Evolutionary conservation across 2,329 filamentous ascomycete species (phyloP).

Genomic region (Aureobasidium sp.): DNA sequence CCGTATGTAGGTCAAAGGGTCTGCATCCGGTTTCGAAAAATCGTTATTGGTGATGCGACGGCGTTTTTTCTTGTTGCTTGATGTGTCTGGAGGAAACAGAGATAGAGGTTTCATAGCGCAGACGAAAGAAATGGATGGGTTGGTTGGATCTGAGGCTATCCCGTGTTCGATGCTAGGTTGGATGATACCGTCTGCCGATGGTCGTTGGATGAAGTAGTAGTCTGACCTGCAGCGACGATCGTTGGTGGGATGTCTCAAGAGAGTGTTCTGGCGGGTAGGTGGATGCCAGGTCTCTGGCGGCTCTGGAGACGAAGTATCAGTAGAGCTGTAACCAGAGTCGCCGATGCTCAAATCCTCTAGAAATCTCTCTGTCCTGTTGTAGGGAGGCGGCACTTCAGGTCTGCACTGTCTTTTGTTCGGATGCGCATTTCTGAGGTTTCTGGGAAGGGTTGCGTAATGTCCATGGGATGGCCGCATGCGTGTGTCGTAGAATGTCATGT

Average conservation of each 20-base stretch:
- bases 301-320: background rate
- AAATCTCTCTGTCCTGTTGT: background rate
- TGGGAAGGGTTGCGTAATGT: constrained; percentile 4
- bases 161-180: constrained; percentile 5
- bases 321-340: constrained; percentile 7
- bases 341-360: background rate
- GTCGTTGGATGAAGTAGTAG: background rate
- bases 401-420: background rate
- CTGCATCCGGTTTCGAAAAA: background rate
- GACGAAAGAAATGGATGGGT: background rate
- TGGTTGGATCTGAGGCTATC: background rate
- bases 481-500: constrained; percentile 4
- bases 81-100: background rate
- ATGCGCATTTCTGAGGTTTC: background rate
- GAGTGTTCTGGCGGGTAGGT: background rate
- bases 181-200: background rate
- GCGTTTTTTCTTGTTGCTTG: background rate
- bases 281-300: background rate
- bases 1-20: background rate
- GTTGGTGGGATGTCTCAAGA: constrained; percentile 1
- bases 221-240: background rate
- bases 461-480: background rate
- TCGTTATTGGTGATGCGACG: constrained; percentile 13
- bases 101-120: background rate
- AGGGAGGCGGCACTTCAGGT: background rate